A percentile compares a stretch with the other conserved stretches of the same genome.
Conservation (phyloP, 2,329 filamentous ascomycete species). For the Fusarium sp. region DNA sequence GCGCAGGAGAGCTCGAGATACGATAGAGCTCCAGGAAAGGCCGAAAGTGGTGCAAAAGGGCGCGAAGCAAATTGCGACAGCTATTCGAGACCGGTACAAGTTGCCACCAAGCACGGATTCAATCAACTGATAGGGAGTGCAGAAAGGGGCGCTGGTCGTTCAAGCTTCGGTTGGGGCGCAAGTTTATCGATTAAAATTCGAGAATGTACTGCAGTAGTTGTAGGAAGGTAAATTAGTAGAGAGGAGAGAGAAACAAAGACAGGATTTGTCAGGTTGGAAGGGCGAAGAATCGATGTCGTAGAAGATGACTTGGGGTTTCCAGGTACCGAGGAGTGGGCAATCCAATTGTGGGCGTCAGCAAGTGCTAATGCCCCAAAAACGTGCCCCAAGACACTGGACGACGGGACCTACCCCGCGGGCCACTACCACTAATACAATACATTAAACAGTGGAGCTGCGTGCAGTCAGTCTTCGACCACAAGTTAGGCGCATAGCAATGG, state of each 20-base stretch:
- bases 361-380: constrained; percentile 26
- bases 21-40: constrained; percentile 6
- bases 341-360: constrained; percentile 43
- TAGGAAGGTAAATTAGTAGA: background rate
- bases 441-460: constrained; percentile 3
- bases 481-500: background rate
- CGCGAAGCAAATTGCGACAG: constrained; percentile 22
- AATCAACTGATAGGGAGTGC: constrained; percentile 14
- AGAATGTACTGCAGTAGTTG: background rate
- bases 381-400: constrained; percentile 20
- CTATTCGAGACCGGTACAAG: constrained; percentile 28
- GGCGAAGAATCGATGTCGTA: constrained; percentile 21
- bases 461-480: constrained; percentile 1
- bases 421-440: constrained; percentile 21
- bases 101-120: constrained; percentile 38
- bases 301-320: constrained; percentile 24
- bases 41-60: constrained; percentile 8
- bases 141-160: constrained; percentile 14
- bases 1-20: constrained; percentile 45
- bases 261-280: constrained; percentile 15
- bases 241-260: constrained; percentile 8
- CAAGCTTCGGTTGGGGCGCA: background rate
- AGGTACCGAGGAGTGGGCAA: constrained; percentile 32
- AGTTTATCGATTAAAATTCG: background rate
- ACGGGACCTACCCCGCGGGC: constrained; percentile 28